Conservation (phyloP, 2,329 filamentous ascomycete species). For the Cladosporium sphaerospermum region DNA sequence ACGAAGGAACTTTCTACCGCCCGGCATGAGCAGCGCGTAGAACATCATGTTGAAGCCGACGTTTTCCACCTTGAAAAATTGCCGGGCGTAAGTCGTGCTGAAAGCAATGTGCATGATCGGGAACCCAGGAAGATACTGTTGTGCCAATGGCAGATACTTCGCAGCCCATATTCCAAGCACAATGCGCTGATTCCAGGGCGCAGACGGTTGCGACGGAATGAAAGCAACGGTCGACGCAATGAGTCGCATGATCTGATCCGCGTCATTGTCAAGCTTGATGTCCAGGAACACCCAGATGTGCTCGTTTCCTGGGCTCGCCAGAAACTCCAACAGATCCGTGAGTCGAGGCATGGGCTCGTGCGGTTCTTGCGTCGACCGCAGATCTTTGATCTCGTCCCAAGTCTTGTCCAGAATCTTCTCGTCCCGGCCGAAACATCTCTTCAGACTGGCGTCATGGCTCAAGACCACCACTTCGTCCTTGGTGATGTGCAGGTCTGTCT, state of each 20-base stretch:
- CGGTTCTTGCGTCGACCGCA: slow-evolving; percentile 63
- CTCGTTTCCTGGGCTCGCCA: slow-evolving; percentile 58
- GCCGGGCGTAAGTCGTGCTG: slow-evolving; percentile 60
- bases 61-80: slow-evolving; percentile 62
- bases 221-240: slow-evolving; percentile 58
- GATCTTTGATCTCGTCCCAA: slow-evolving; percentile 64
- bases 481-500: slow-evolving; percentile 82
- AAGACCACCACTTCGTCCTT: slow-evolving; percentile 79
- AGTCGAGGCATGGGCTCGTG: slow-evolving; percentile 68
- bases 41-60: slow-evolving; percentile 75
- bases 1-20: slow-evolving; percentile 60
- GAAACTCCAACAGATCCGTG: slow-evolving; percentile 64
- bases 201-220: slow-evolving; percentile 34
- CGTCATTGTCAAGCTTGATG: slow-evolving; percentile 74
- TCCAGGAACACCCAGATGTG: slow-evolving; percentile 78
- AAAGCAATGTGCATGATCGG: slow-evolving; percentile 63
- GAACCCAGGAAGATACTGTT: slow-evolving; percentile 56
- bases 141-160: slow-evolving; percentile 61
- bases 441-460: slow-evolving; percentile 60
- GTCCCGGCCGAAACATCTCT: slow-evolving; percentile 74
- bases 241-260: slow-evolving; percentile 62
- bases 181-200: slow-evolving; percentile 66
- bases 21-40: slow-evolving; percentile 59
- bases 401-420: slow-evolving; percentile 68
- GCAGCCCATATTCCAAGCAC: slow-evolving; percentile 79